Conservation (phyloP, 2,329 filamentous ascomycete species). For the Sporothrix phasma region DNA sequence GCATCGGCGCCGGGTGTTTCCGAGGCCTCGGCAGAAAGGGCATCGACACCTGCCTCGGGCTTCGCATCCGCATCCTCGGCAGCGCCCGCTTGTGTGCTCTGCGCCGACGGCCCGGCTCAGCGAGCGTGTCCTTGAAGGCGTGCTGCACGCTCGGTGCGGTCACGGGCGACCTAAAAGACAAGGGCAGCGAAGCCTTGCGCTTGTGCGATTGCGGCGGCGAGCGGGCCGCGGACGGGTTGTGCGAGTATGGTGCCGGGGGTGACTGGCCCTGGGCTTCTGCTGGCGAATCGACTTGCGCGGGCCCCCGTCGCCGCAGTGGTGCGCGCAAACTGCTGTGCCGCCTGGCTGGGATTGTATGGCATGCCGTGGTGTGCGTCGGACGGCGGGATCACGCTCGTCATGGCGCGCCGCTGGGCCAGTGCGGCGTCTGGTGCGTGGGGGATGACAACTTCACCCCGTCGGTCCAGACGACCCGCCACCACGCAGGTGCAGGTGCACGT, state of each 20-base stretch:
- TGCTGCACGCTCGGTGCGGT: neutral
- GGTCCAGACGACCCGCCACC: neutral
- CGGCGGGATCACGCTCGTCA: neutral
- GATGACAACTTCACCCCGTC: neutral
- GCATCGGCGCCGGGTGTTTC: no score
- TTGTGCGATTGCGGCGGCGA: neutral
- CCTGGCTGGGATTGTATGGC: constrained; percentile 43
- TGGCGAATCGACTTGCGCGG: neutral
- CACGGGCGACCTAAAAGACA: neutral
- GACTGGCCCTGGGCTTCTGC: neutral
- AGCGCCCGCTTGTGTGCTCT: neutral
- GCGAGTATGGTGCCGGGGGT: neutral
- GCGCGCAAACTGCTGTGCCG: constrained; percentile 44
- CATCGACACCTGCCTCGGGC: neutral
- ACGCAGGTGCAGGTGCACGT: neutral
- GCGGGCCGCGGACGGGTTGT: neutral
- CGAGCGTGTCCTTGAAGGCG: constrained; percentile 4
- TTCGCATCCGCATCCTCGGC: neutral
- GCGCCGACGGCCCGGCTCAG: neutral
- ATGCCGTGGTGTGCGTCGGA: constrained; percentile 9
- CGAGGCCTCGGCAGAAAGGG: neutral
- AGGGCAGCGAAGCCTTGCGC: neutral
- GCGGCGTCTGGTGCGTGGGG: neutral
- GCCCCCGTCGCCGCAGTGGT: constrained; percentile 36
- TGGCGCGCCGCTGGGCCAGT: neutral